phyloP scores from a whole-genome alignment of 768 basidiomycete species.

The Suillus brevipes region DNA sequence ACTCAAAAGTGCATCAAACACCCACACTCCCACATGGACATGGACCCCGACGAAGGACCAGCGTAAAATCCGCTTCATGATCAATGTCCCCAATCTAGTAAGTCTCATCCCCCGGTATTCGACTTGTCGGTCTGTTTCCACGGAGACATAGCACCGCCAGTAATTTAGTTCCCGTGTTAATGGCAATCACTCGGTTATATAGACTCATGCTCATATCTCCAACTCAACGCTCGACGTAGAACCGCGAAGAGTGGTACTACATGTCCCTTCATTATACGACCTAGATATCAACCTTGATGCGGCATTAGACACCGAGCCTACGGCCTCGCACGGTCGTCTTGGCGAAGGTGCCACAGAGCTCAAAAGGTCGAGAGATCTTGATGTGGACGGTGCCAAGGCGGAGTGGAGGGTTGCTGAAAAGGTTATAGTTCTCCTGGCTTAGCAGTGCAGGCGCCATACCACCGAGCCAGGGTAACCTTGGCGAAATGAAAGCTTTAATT shows the following conservation, averaged over 20 bases:
- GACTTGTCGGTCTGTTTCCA: slow-evolving; percentile 9
- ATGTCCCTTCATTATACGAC: slow-evolving; percentile 45
- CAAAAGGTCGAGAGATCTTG: slow-evolving; percentile 57
- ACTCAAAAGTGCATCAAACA: slow-evolving; percentile 33
- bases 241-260: slow-evolving; percentile 53
- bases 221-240: slow-evolving; percentile 65
- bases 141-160: not conserved
- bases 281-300: slow-evolving; percentile 61
- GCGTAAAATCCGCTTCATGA: slow-evolving; percentile 46
- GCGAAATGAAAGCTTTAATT: not conserved
- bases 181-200: slow-evolving; percentile 12
- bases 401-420: slow-evolving; percentile 67
- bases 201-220: slow-evolving; percentile 50
- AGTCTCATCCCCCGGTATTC: slow-evolving; percentile 26
- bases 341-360: slow-evolving; percentile 42
- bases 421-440: slow-evolving; percentile 47
- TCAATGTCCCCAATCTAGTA: slow-evolving; percentile 60
- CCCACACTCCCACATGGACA: slow-evolving; percentile 47
- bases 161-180: slow-evolving; percentile 1
- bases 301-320: slow-evolving; percentile 18
- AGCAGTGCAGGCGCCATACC: slow-evolving; percentile 9
- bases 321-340: slow-evolving; percentile 7
- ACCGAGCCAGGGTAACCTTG: slow-evolving; percentile 2
- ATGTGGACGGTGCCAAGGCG: slow-evolving; percentile 62
- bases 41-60: slow-evolving; percentile 44